Base-by-base conservation (phyloP, 73 alveolate genomes). In the Symbiodinium pilosum region DNA sequence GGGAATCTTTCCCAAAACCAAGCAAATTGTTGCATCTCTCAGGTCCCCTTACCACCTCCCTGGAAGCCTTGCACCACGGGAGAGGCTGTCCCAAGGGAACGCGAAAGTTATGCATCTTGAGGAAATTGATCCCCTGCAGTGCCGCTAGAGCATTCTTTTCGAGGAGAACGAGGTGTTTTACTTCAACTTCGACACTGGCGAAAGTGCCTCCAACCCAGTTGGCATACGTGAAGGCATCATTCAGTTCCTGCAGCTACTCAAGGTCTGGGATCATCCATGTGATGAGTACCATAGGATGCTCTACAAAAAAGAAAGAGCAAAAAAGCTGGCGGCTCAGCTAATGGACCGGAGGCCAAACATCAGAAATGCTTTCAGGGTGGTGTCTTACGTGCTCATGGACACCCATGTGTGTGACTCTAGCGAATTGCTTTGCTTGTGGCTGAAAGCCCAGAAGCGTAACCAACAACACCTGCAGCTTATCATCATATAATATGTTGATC, bases 11-110 rank as follows among this genome's bases (percentile, higher is more conserved):
- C 18, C 40, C 84, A 69, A 11, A 38, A 9, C 18, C 34, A 69
- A 9, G 9, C 40, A 69, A 34, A 0, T 9, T 11, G 2, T 69
- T 30, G 40, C 34, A 69, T 69, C 0, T 2, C 26, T 0, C n/a
- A 91, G 97, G 97, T 91, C 34, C 97, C 97, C 26, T 71, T 91
- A 83, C 97, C 97, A n/a, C 87, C 97, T 9, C 97, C 97, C 42
- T 91, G 97, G 97, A 91, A 91, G 81, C 97, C 97, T 26, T 91
- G 97, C 97, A 91, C 97, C 56, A 91, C 97, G 7, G 97, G 97
- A 42, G 97, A 69, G 75, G 97, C 18, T 43, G 36, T 24, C 20
- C 4, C 24, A n/a, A n/a, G n/a, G n/a, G n/a, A n/a, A n/a, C n/a
- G n/a, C n/a, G 97, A 88, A 91, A 91, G 81, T 88, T 88, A 24